Conservation (phyloP, 2,329 filamentous ascomycete genomes). For the Hyphodiscus sp. region DNA sequence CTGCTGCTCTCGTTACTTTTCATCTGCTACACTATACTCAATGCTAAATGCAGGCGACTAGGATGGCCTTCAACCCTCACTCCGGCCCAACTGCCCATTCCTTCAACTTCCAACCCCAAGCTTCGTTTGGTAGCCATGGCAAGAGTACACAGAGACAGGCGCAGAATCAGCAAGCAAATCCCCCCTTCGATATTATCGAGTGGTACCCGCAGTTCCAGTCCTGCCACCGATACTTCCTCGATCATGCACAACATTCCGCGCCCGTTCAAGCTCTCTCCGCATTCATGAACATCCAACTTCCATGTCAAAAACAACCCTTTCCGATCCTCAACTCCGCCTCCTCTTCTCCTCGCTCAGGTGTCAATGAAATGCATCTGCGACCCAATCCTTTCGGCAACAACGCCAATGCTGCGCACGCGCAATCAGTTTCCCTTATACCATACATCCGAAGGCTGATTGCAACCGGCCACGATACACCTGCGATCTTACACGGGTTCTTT, state of each 20-base stretch:
- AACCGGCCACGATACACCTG: constrained; percentile 82
- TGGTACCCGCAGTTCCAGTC: constrained; percentile 91
- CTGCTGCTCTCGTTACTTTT: background rate
- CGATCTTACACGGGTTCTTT: constrained; percentile 91
- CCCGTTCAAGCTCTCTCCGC: constrained; percentile 83
- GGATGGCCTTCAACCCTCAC: background rate
- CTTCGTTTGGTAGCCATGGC: background rate
- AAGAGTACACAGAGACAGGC: background rate
- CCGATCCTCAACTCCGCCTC: constrained; percentile 38
- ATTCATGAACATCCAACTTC: constrained; percentile 86
- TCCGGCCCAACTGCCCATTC: background rate
- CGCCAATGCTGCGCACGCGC: constrained; percentile 5
- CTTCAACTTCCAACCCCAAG: background rate
- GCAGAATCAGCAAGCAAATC: background rate
- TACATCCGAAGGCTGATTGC: constrained; percentile 87
- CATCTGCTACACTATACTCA: background rate
- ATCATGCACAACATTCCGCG: constrained; percentile 77
- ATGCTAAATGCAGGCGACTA: background rate
- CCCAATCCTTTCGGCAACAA: background rate
- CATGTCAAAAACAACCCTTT: constrained; percentile 62
- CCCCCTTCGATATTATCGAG: constrained; percentile 70
- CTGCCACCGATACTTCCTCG: constrained; percentile 86
- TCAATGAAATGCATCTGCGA: background rate
- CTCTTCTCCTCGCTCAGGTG: constrained; percentile 15
- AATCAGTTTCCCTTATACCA: constrained; percentile 64